Percentiles rank a stretch among this genome's conserved stretches.
Evolutionary conservation across 805 yeast species (phyloP).

Genomic region (Pichia insulana): DNA sequence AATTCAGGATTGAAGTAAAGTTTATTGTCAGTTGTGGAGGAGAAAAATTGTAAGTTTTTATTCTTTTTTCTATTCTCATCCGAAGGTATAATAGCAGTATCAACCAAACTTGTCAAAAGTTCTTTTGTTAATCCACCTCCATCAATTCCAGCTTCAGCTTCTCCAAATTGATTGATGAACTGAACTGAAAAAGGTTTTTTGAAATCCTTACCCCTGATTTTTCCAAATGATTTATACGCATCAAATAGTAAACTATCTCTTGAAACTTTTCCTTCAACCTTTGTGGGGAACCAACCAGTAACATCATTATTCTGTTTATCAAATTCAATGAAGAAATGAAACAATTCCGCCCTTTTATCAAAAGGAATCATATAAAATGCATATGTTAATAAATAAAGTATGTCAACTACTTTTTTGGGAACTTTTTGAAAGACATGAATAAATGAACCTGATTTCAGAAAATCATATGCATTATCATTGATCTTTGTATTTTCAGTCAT

Average conservation of each 20-base stretch:
- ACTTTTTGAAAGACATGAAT: constrained; percentile 11
- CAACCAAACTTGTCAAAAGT: constrained; percentile 63
- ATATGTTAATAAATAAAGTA: constrained; percentile 45
- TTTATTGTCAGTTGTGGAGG: constrained; percentile 43
- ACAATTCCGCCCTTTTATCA: constrained; percentile 60
- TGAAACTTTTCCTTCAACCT: constrained; percentile 45
- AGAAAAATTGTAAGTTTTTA: constrained; percentile 29
- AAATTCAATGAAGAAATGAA: constrained; percentile 50
- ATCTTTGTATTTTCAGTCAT: constrained; percentile 8
- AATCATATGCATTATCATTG: constrained; percentile 1
- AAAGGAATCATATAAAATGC: constrained; percentile 80
- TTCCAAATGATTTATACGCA: constrained; percentile 53
- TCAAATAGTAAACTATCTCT: constrained; percentile 69
- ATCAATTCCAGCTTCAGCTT: constrained; percentile 79
- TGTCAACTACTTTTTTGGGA: constrained; percentile 22
- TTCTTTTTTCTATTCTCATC: constrained; percentile 18
- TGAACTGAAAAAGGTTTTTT: constrained; percentile 54
- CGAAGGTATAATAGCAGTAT: constrained; percentile 53
- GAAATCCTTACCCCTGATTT: constrained; percentile 41
- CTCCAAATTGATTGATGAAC: constrained; percentile 65
- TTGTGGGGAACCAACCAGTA: constrained; percentile 16
- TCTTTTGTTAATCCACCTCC: constrained; percentile 97
- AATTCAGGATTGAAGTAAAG: constrained; percentile 64
- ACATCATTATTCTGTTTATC: constrained; percentile 34
- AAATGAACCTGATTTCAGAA: not conserved